Conservation (phyloP, 2,329 filamentous ascomycete genomes). For the Pezizomycotina sp. region DNA sequence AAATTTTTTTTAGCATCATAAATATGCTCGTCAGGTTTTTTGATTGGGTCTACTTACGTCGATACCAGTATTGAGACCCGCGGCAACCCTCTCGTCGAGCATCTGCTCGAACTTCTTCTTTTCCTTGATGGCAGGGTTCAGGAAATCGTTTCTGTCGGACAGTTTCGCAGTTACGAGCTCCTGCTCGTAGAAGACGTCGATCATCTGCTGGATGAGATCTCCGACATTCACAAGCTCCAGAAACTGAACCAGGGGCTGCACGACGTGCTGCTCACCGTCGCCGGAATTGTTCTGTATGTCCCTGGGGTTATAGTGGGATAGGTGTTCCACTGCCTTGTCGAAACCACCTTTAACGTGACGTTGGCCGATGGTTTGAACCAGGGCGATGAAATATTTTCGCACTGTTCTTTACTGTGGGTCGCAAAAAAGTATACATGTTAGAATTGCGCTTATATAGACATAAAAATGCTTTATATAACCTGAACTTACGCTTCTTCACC, state of each 20-base stretch:
- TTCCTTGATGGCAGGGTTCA: constrained; percentile 76
- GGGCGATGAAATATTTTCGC: constrained; percentile 72
- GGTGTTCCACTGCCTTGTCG: constrained; percentile 75
- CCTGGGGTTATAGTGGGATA: constrained; percentile 79
- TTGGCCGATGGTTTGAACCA: constrained; percentile 70
- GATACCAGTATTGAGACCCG: constrained; percentile 91
- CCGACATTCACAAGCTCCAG: constrained; percentile 95
- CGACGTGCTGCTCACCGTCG: constrained; percentile 37
- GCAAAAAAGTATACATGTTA: too few species aligned
- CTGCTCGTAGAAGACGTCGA: constrained; percentile 96
- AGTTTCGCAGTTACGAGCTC: constrained; percentile 71
- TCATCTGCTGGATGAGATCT: constrained; percentile 95
- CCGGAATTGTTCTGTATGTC: constrained; percentile 57
- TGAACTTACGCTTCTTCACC: constrained; percentile 54
- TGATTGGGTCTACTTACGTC: too few species aligned
- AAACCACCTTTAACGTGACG: constrained; percentile 86
- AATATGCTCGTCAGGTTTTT: too few species aligned
- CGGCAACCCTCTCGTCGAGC: constrained; percentile 90
- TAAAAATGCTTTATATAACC: not conserved
- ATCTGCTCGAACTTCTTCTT: constrained; percentile 99
- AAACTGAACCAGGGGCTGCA: constrained; percentile 85
- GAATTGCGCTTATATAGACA: not conserved
- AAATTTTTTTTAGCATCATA: not conserved
- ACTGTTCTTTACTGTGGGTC: constrained; percentile 47
- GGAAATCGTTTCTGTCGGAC: constrained; percentile 81